Conservation (phyloP, 306 rosid species). For the Dicorynia guianensis region DNA sequence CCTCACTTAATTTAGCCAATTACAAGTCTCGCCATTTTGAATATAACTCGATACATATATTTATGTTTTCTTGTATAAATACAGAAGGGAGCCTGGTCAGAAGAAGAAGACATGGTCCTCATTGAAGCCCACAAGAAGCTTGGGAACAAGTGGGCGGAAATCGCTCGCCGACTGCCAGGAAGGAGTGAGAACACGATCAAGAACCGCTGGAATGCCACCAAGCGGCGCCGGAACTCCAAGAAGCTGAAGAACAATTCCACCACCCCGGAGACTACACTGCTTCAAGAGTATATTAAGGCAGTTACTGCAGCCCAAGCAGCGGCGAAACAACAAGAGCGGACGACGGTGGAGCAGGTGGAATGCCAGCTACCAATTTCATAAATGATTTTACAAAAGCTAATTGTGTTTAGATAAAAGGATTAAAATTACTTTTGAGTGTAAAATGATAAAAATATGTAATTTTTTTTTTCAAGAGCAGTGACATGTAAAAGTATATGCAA, state of each 20-base stretch:
- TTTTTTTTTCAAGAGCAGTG: too few species aligned
- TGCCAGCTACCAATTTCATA: neutral
- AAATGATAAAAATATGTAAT: too few species aligned
- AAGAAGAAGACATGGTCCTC: constrained; percentile 65
- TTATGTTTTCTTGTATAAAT: neutral
- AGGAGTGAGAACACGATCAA: constrained; percentile 76
- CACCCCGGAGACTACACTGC: constrained; percentile 2
- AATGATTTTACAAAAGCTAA: too few species aligned
- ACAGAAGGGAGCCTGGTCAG: constrained; percentile 83
- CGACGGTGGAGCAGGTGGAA: neutral
- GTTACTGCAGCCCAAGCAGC: constrained; percentile 1
- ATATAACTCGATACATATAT: too few species aligned
- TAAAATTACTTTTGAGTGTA: too few species aligned
- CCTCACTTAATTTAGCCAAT: too few species aligned
- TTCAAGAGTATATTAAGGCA: constrained; percentile 60
- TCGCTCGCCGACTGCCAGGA: constrained; percentile 62
- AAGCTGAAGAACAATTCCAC: constrained; percentile 22
- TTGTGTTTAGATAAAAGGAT: too few species aligned
- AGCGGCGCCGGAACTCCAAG: constrained; percentile 57
- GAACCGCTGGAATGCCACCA: constrained; percentile 84
- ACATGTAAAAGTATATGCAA: too few species aligned
- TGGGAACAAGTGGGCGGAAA: constrained; percentile 85
- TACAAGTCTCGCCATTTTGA: too few species aligned
- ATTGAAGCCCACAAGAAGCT: constrained; percentile 66
- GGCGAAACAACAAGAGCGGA: neutral